Evolutionary conservation across 768 basidiomycete species (phyloP).

Genomic region (Phylloporus scabripes): DNA sequence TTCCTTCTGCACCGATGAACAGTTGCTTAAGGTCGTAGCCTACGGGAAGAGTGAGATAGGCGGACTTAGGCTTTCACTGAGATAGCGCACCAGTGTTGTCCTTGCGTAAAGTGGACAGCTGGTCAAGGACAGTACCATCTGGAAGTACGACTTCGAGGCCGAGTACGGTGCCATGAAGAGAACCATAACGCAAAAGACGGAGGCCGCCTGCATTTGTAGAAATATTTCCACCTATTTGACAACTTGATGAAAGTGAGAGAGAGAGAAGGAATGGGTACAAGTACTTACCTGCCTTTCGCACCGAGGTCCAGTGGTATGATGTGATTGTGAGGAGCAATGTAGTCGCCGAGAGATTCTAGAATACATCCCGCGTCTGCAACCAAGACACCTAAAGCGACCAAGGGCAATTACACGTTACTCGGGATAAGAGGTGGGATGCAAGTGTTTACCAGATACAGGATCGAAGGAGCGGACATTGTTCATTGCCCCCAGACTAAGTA

Average conservation of each 20-base stretch:
- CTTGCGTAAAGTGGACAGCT: conserved; percentile 86
- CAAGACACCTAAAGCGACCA: conserved; percentile 59
- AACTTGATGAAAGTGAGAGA: conserved; percentile 41
- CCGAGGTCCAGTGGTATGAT: conserved; percentile 97
- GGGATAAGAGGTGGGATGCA: conserved; percentile 1
- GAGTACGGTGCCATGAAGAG: conserved; percentile 89
- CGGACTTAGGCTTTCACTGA: background rate
- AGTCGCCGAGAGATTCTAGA: conserved; percentile 80
- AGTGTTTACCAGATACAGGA: conserved; percentile 62
- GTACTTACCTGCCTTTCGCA: conserved; percentile 85
- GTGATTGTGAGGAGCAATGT: conserved; percentile 81
- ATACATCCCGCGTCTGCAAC: conserved; percentile 95
- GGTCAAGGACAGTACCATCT: conserved; percentile 87
- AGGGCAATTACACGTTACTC: conserved; percentile 1
- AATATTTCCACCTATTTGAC: conserved; percentile 97
- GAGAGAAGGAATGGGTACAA: background rate
- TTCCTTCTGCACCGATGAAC: conserved; percentile 97
- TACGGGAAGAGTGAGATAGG: conserved; percentile 26
- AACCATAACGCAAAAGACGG: conserved; percentile 88
- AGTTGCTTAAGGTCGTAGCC: conserved; percentile 98
- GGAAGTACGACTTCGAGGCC: conserved; percentile 95
- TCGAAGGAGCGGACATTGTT: conserved; percentile 78
- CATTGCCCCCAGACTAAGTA: conserved; percentile 82
- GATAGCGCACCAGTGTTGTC: conserved; percentile 83
- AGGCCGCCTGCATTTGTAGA: conserved; percentile 98